These are phyloP conservation scores for Hippophae gyantsensis DNA, from an alignment of 306 rosid species.

Conservation along the genomic window DNA sequence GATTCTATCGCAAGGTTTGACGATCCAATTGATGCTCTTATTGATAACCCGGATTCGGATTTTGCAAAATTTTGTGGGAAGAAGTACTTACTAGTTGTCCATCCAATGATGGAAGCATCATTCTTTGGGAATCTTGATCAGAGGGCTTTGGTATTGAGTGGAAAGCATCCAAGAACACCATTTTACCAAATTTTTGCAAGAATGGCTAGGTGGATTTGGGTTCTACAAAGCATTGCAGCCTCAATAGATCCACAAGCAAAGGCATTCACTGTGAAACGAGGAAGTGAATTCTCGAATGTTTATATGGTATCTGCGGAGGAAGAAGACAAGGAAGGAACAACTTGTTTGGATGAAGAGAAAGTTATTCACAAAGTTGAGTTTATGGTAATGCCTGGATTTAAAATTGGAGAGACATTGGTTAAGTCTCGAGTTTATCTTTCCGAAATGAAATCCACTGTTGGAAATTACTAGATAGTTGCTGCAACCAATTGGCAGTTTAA, in stretches of 20 bases:
- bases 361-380: conserved; percentile 41
- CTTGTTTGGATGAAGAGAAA: conserved; percentile 10
- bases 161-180: conserved; percentile 71
- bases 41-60: conserved; percentile 53
- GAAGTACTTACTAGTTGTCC: conserved; percentile 55
- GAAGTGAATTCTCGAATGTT: conserved; percentile 40
- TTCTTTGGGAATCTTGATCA: conserved; percentile 76
- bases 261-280: conserved; percentile 41
- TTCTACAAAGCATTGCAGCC: conserved; percentile 42
- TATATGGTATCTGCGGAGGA: conserved; percentile 62
- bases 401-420: conserved; percentile 39
- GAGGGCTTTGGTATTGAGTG: conserved; percentile 36
- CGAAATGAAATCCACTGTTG: conserved; percentile 6
- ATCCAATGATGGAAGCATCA: conserved; percentile 55
- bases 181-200: conserved; percentile 70
- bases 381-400: conserved; percentile 78
- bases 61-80: conserved; percentile 53
- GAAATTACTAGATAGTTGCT: not conserved
- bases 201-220: conserved; percentile 84
- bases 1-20: conserved; percentile 41
- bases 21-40: conserved; percentile 51
- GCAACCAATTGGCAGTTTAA: conserved; percentile 30
- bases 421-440: conserved; percentile 63
- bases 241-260: conserved; percentile 47
- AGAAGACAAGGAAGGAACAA: conserved; percentile 19